Conservation (phyloP, 139 green algal species). For the Picochlorum sp. region DNA sequence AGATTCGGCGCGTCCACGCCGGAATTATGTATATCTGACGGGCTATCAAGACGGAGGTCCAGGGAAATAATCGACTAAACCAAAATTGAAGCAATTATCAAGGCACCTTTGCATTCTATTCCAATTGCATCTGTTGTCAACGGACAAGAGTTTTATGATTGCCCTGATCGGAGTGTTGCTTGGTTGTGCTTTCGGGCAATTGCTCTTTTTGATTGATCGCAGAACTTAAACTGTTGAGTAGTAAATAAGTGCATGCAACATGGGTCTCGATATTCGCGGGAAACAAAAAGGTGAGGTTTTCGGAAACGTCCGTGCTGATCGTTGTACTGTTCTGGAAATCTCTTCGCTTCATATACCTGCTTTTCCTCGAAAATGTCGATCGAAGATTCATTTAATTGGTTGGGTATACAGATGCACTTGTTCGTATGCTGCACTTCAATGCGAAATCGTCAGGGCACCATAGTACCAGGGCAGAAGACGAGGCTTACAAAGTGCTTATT, state of each 20-base stretch:
- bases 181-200: background rate
- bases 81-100: too few species aligned
- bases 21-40: too few species aligned
- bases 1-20: too few species aligned
- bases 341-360: background rate
- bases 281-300: background rate
- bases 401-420: slow-evolving; percentile 36
- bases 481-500: slow-evolving; percentile 91
- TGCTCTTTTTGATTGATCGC: background rate
- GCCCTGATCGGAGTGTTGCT: too few species aligned
- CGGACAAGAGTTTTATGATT: too few species aligned
- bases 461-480: slow-evolving; percentile 16
- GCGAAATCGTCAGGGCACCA: background rate
- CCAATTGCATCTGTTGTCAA: too few species aligned
- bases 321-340: background rate
- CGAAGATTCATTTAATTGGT: background rate
- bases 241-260: background rate
- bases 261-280: background rate
- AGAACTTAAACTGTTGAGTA: background rate
- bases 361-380: background rate
- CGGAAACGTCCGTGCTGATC: too few species aligned
- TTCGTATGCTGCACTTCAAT: slow-evolving; percentile 54
- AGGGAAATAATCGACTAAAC: too few species aligned
- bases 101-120: too few species aligned
- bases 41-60: too few species aligned